Conservation (phyloP, 768 basidiomycete genomes). For the Mycena galopus region DNA sequence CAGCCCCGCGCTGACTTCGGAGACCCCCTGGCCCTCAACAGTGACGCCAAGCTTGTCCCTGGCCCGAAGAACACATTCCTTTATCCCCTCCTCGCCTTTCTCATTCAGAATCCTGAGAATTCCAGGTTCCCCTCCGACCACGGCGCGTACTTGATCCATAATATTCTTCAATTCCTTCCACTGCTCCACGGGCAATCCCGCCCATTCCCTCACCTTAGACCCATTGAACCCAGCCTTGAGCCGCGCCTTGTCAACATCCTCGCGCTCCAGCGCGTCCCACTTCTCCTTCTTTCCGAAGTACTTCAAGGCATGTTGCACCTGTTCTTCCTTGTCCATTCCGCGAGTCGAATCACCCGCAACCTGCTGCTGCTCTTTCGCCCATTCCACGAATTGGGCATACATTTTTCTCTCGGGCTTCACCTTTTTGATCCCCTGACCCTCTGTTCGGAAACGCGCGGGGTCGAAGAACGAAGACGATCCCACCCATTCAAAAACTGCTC, state of each 20-base stretch:
- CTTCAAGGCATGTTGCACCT: slow-evolving; percentile 60
- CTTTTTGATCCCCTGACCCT: slow-evolving; percentile 56
- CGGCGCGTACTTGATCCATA: slow-evolving; percentile 63
- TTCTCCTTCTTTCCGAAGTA: slow-evolving; percentile 66
- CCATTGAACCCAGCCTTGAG: slow-evolving; percentile 65
- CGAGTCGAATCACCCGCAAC: background rate
- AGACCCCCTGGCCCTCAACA: background rate
- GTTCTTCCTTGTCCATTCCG: slow-evolving; percentile 37
- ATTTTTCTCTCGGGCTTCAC: slow-evolving; percentile 63
- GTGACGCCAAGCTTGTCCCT: slow-evolving; percentile 47
- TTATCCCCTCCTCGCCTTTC: slow-evolving; percentile 55
- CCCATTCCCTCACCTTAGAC: slow-evolving; percentile 66
- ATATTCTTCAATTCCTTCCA: slow-evolving; percentile 63
- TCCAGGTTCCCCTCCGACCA: slow-evolving; percentile 62
- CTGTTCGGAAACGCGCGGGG: slow-evolving; percentile 51
- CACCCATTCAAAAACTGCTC: slow-evolving; percentile 71
- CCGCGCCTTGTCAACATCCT: slow-evolving; percentile 44
- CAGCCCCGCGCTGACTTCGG: background rate
- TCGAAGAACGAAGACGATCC: slow-evolving; percentile 67
- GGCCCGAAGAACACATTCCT: slow-evolving; percentile 52
- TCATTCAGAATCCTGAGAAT: slow-evolving; percentile 54
- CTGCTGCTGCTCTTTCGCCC: slow-evolving; percentile 50
- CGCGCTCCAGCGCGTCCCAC: slow-evolving; percentile 53
- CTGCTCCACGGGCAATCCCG: slow-evolving; percentile 52
- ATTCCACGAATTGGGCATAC: slow-evolving; percentile 71